Percentiles rank a stretch among this genome's conserved stretches.
phyloP scores from a whole-genome alignment of 1,284 basidiomycete species.

The Albatrellus sp. region DNA sequence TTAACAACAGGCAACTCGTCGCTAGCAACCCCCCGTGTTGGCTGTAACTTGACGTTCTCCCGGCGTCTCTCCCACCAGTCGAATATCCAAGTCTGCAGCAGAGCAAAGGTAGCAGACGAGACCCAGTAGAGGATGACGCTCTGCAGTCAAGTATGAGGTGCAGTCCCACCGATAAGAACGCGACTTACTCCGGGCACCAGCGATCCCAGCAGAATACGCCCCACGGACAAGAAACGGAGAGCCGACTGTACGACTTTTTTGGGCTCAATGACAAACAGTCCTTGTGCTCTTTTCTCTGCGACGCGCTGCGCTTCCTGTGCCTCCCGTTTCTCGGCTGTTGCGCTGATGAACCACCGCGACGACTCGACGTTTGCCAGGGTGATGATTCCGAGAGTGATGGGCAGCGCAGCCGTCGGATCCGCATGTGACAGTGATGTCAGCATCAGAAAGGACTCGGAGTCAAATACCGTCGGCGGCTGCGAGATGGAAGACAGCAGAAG shows the following conservation, averaged over 20 bases:
- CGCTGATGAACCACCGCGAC: conserved; percentile 52
- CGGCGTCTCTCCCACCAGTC: conserved; percentile 47
- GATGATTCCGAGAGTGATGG: conserved; percentile 59
- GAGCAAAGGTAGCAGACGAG: conserved; percentile 69
- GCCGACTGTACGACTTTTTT: conserved; percentile 47
- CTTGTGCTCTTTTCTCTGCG: conserved; percentile 23
- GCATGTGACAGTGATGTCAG: conserved; percentile 58
- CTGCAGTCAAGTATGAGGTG: conserved; percentile 24
- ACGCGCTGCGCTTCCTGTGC: conserved; percentile 31
- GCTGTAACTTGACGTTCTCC: conserved; percentile 14
- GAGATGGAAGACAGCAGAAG: conserved; percentile 46
- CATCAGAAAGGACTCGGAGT: conserved; percentile 64
- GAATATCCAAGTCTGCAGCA: conserved; percentile 69
- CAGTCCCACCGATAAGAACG: conserved; percentile 1
- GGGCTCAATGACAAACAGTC: conserved; percentile 32
- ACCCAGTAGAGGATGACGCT: conserved; percentile 77
- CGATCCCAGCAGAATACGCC: conserved; percentile 65
- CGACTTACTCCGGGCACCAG: conserved; percentile 65
- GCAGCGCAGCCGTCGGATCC: conserved; percentile 59
- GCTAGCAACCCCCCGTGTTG: conserved; percentile 4
- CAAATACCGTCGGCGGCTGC: conserved; percentile 47
- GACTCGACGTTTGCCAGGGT: conserved; percentile 73
- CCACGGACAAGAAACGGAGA: conserved; percentile 52
- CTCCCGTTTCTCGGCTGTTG: conserved; percentile 38
- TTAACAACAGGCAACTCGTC: background rate